phyloP scores from a whole-genome alignment of 1,139 yeast species.

The Zygosaccharomyces sapae region DNA sequence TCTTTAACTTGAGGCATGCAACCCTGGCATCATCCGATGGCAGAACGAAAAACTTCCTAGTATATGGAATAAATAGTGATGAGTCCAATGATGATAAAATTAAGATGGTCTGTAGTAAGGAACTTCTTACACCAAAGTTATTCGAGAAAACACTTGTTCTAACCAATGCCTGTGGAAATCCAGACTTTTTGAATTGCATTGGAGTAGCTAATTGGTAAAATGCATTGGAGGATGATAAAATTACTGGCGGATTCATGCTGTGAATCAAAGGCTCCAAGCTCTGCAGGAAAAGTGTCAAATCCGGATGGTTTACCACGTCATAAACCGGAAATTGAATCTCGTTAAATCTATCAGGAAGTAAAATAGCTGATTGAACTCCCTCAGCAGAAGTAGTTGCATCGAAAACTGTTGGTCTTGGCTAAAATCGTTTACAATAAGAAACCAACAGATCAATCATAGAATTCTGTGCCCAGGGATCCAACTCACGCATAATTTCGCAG shows the following conservation, averaged over 20 bases:
- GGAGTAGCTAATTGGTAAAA: constrained; percentile 54
- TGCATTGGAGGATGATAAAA: constrained; percentile 58
- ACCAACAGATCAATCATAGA: constrained; percentile 58
- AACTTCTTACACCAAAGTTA: constrained; percentile 38
- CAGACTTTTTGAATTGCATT: constrained; percentile 44
- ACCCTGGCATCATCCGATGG: constrained; percentile 52
- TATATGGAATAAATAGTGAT: constrained; percentile 45
- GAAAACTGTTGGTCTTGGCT: constrained; percentile 49
- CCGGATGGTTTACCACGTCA: constrained; percentile 50
- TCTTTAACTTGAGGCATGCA: constrained; percentile 56
- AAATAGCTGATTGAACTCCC: constrained; percentile 30
- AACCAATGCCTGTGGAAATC: constrained; percentile 49
- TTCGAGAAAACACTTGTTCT: constrained; percentile 37
- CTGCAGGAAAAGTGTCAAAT: constrained; percentile 51
- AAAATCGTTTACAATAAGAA: constrained; percentile 59
- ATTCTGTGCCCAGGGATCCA: constrained; percentile 79
- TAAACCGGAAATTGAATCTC: constrained; percentile 41
- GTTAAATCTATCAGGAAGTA: constrained; percentile 42
- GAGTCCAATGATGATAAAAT: constrained; percentile 43
- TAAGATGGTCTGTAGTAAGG: constrained; percentile 44
- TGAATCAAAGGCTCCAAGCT: constrained; percentile 45
- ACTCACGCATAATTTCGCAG: constrained; percentile 48
- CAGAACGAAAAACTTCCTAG: constrained; percentile 53
- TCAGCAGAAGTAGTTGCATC: constrained; percentile 33
- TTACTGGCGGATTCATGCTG: constrained; percentile 56